These are phyloP conservation scores for Logfia minima DNA, from an alignment of 129 eudicot genomes.

Conservation along the genomic window DNA sequence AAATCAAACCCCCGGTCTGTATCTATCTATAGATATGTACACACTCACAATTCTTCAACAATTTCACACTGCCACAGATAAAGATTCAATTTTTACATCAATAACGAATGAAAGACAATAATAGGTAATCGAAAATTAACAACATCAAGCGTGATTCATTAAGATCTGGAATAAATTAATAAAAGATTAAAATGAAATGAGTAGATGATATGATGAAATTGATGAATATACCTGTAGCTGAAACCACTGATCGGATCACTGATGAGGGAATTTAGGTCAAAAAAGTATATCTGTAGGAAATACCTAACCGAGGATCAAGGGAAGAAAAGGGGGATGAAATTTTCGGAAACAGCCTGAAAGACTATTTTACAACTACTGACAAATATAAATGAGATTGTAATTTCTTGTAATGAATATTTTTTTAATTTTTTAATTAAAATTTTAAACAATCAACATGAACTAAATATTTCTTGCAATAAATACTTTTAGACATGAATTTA, in stretches of 20 bases:
- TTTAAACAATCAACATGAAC: no score
- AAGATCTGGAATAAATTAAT: constrained; percentile 28
- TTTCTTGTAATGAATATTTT: background rate
- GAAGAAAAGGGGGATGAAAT: constrained; percentile 19
- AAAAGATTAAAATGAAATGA: background rate
- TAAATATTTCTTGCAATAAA: no score
- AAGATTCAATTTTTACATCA: constrained; percentile 24
- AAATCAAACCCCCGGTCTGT: background rate
- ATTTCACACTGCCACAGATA: constrained; percentile 29
- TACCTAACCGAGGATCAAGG: constrained; percentile 42
- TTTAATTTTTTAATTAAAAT: background rate
- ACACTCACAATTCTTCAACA: constrained; percentile 13
- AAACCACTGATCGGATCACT: constrained; percentile 26
- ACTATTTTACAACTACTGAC: constrained; percentile 28
- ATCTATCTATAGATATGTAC: background rate
- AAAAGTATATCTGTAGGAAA: constrained; percentile 24
- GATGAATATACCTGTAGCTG: constrained; percentile 41
- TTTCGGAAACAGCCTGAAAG: background rate
- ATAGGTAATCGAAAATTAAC: background rate
- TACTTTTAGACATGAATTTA: no score
- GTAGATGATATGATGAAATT: constrained; percentile 1
- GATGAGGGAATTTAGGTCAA: constrained; percentile 31
- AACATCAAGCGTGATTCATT: constrained; percentile 24
- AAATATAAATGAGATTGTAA: background rate
- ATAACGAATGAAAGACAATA: constrained; percentile 5